Conservation (phyloP, 2,329 filamentous ascomycete species). For the Penicillium paneum region DNA sequence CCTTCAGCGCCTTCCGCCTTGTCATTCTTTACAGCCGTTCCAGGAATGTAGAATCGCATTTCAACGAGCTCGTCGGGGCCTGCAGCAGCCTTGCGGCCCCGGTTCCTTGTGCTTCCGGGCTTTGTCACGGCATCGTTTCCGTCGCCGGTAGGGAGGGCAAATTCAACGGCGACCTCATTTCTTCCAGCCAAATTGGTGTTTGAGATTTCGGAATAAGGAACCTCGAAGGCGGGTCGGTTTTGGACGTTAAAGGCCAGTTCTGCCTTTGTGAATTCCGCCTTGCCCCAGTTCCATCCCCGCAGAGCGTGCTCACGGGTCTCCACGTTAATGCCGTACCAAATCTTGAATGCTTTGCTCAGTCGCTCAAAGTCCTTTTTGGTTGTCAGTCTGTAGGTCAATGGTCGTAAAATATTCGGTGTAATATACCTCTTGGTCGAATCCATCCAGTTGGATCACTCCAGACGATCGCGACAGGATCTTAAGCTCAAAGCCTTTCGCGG, state of each 20-base stretch:
- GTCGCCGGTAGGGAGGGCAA: slow-evolving; percentile 70
- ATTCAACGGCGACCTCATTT: slow-evolving; percentile 96
- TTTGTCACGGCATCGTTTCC: slow-evolving; percentile 71
- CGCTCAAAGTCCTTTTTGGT: slow-evolving; percentile 76
- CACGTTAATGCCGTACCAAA: slow-evolving; percentile 92
- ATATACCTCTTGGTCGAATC: slow-evolving; percentile 78
- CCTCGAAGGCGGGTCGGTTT: slow-evolving; percentile 92
- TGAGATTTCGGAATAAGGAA: slow-evolving; percentile 94
- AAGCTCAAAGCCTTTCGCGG: slow-evolving; percentile 86
- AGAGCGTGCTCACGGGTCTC: slow-evolving; percentile 92
- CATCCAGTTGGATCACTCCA: slow-evolving; percentile 87
- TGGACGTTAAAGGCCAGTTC: slow-evolving; percentile 96
- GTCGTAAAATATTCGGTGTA: not conserved
- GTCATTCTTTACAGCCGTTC: slow-evolving; percentile 70
- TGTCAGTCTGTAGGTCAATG: slow-evolving; percentile 12
- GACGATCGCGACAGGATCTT: slow-evolving; percentile 84
- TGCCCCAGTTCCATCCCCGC: slow-evolving; percentile 99
- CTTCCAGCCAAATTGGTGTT: slow-evolving; percentile 97
- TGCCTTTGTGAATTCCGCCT: slow-evolving; percentile 91
- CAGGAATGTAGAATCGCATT: slow-evolving; percentile 98
- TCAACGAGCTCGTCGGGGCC: slow-evolving; percentile 92
- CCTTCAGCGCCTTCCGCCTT: slow-evolving; percentile 61
- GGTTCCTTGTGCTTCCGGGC: slow-evolving; percentile 65
- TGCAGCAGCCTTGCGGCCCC: slow-evolving; percentile 84
- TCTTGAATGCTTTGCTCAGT: slow-evolving; percentile 88